phyloP scores from a whole-genome alignment of 2,329 filamentous ascomycete species.

The Arthrobotrys iridis region DNA sequence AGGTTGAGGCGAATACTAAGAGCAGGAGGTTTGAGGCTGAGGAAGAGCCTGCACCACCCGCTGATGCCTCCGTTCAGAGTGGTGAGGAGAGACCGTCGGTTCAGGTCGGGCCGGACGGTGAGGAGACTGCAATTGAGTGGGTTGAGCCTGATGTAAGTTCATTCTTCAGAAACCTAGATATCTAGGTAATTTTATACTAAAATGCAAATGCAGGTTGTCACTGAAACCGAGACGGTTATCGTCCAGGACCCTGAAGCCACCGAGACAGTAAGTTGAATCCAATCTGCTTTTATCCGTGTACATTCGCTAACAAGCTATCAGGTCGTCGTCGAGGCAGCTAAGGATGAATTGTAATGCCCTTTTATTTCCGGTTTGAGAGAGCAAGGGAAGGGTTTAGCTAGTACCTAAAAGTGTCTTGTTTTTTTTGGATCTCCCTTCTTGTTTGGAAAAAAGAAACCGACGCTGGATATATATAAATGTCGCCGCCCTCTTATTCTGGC shows the following conservation, averaged over 20 bases:
- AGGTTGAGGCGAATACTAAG: slow-evolving; percentile 45
- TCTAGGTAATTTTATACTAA: neutral
- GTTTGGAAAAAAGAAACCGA: neutral
- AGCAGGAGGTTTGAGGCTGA: slow-evolving; percentile 40
- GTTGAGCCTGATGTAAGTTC: slow-evolving; percentile 28
- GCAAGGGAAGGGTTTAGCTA: neutral
- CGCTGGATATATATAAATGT: slow-evolving; percentile 48
- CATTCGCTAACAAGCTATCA: slow-evolving; percentile 7
- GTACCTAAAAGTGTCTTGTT: slow-evolving; percentile 24
- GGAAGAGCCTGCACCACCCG: slow-evolving; percentile 26
- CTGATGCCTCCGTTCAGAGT: slow-evolving; percentile 19
- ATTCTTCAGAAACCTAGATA: neutral
- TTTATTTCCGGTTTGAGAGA: neutral
- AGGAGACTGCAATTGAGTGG: slow-evolving; percentile 23
- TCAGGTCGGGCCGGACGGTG: slow-evolving; percentile 1
- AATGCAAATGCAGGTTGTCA: neutral
- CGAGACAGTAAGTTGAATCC: slow-evolving; percentile 29
- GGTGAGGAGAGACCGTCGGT: slow-evolving; percentile 20
- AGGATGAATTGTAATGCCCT: slow-evolving; percentile 29
- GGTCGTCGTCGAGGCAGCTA: slow-evolving; percentile 22
- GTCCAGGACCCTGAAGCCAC: slow-evolving; percentile 16
- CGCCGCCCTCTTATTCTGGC: neutral
- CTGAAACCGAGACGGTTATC: slow-evolving; percentile 27
- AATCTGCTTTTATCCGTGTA: neutral
- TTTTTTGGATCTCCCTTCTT: slow-evolving; percentile 17